Evolutionary conservation across 805 yeast species (phyloP).

Genomic region (Priceomyces carsonii): DNA sequence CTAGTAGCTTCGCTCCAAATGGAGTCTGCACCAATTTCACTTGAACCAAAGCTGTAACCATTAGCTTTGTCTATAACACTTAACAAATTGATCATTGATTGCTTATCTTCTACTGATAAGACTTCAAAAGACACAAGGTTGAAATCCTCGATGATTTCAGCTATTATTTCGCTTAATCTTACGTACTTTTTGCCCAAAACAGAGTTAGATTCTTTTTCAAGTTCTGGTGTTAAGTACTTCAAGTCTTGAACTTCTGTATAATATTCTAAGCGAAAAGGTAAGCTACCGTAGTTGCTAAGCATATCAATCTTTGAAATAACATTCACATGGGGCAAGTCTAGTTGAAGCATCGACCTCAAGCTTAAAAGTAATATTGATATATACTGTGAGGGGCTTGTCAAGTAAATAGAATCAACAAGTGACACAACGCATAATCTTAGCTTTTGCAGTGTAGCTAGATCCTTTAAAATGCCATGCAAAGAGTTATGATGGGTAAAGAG

Average conservation of each 20-base stretch:
- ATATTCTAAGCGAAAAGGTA: slow-evolving; percentile 81
- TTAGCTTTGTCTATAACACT: slow-evolving; percentile 84
- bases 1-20: slow-evolving; percentile 97
- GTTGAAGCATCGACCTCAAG: slow-evolving; percentile 86
- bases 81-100: slow-evolving; percentile 82
- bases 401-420: slow-evolving; percentile 76
- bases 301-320: slow-evolving; percentile 91
- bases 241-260: slow-evolving; percentile 93
- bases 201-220: slow-evolving; percentile 73
- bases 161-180: slow-evolving; percentile 71
- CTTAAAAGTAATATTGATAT: slow-evolving; percentile 78
- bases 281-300: slow-evolving; percentile 69
- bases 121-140: slow-evolving; percentile 88
- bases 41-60: slow-evolving; percentile 90
- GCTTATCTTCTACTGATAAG: slow-evolving; percentile 85
- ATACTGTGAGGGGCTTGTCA: slow-evolving; percentile 88
- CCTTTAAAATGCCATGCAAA: slow-evolving; percentile 63
- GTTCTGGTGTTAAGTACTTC: slow-evolving; percentile 60
- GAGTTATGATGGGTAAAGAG: slow-evolving; percentile 88
- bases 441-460: slow-evolving; percentile 54
- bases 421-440: slow-evolving; percentile 83
- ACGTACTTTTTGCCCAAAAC: slow-evolving; percentile 61
- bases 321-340: slow-evolving; percentile 90
- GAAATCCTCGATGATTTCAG: slow-evolving; percentile 83
- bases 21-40: slow-evolving; percentile 95